Percentiles rank a stretch among this genome's conserved stretches.
Conservation (phyloP, 345 rosid species). For the Geranium rotundifolium region DNA sequence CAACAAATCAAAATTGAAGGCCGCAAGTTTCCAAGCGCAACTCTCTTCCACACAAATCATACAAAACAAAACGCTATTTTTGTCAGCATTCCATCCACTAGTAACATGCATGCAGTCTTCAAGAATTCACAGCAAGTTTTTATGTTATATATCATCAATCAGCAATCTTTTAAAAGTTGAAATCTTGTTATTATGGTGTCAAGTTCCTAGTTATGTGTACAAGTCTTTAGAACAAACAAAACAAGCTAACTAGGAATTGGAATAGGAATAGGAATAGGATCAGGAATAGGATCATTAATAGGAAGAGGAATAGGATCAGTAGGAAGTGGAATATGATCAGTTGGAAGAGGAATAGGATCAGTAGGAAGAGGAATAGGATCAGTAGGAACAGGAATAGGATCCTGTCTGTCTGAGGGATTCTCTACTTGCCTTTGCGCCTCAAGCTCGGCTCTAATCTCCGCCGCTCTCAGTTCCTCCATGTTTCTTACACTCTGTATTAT, state of each 20-base stretch:
- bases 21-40: neutral
- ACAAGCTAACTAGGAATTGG: no score
- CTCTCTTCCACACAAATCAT: neutral
- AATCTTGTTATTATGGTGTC: no score
- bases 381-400: no score
- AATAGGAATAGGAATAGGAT: no score
- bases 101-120: no score
- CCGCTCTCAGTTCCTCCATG: constrained; percentile 17
- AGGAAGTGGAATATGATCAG: no score
- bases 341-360: no score
- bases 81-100: neutral
- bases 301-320: no score
- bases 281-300: no score
- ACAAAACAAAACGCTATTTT: neutral
- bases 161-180: neutral
- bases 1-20: neutral
- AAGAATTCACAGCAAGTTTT: no score
- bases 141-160: neutral
- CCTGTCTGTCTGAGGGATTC: neutral
- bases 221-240: no score
- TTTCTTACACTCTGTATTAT: constrained; percentile 29
- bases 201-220: neutral
- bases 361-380: no score
- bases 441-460: neutral
- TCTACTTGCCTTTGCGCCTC: constrained; percentile 10